A percentile compares a stretch with the other conserved stretches of the same genome.
These are phyloP conservation scores for Phytophthora pluvialis DNA, from an alignment of 352 stramenopile genomes.

Conservation along the genomic window DNA sequence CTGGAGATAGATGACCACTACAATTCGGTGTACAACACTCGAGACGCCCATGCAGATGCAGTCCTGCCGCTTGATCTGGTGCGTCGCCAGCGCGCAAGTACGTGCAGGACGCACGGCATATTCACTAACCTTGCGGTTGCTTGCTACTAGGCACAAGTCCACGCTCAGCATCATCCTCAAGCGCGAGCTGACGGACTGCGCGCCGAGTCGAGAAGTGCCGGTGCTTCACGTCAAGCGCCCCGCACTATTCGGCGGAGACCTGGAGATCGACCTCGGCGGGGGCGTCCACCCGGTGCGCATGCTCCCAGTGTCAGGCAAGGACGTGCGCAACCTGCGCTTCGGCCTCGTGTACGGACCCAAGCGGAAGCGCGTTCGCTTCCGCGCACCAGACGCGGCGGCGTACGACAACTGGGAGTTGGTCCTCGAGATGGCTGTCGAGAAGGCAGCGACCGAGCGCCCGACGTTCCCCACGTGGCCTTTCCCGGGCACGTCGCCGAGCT, in stretches of 20 bases:
- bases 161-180: conserved; percentile 38
- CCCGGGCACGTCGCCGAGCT: conserved; percentile 19
- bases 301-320: conserved; percentile 41
- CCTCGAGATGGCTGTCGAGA: conserved; percentile 34
- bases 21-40: conserved; percentile 32
- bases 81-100: not conserved
- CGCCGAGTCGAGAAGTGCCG: conserved; percentile 33
- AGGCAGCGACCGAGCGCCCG: conserved; percentile 33
- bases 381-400: conserved; percentile 24
- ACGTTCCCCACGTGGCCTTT: conserved; percentile 32
- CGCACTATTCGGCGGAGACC: conserved; percentile 24
- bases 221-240: conserved; percentile 30
- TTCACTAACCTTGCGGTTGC: not conserved
- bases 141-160: conserved; percentile 29
- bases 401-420: conserved; percentile 43
- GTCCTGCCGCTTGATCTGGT: conserved; percentile 39
- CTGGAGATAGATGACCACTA: conserved; percentile 23
- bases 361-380: conserved; percentile 39
- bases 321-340: conserved; percentile 37
- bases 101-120: not conserved
- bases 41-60: conserved; percentile 44
- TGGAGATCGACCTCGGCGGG: conserved; percentile 37
- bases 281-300: conserved; percentile 35
- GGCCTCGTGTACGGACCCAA: conserved; percentile 40
- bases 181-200: conserved; percentile 31